Base-by-base conservation (phyloP, 208 protist genomes). In the Leishmania braziliensis region DNA sequence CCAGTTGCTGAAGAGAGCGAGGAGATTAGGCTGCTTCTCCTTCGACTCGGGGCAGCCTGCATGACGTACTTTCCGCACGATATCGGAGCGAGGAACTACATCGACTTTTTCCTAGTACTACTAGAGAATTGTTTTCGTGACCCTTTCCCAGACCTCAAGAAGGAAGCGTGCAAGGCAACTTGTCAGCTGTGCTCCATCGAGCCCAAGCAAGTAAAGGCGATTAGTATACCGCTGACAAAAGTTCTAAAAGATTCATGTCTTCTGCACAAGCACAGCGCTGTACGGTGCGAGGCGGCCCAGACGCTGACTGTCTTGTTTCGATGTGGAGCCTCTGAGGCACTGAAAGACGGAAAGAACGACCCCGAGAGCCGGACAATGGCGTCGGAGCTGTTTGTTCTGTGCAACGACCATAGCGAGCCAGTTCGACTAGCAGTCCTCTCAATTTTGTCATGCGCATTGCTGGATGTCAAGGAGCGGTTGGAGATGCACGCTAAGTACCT, bases 71-170 rank as follows among this genome's bases (percentile, higher is more conserved):
- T 96, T 80, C 95, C 95, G 4, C 92, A 97, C 81, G 95, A 97
- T 50, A 97, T 98, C 62, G 93, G 90, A 48, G 36, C 36, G 36
- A 39, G 36, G 36, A 94, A 94, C 76, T 98, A 93, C 83, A 95
- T 97, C 78, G 93, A 97, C 86, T 98, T 95, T 77, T 97, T 95
- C 70, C 87, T 93, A 66, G 93, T 96, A 16, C 90, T 98, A 5
- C 82, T 98, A 16, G 90, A 95, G 75, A 95, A 95, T 63, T 97
- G 93, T 84, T 88, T 96, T 62, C 82, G 84, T 29, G 95, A 98
- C 75, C 77, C 88, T 0, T 96, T 91, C 78, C 93, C 93, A 36
- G 91, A 96, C 48, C 78, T 98, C 39, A 97, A 98, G 87, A 95
- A 94, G 80, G 91, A 92, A 53, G 93, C 93, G 16, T 97, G 92